These are phyloP conservation scores for Benincasa hispida DNA, from an alignment of 306 rosid species.

Conservation along the genomic window DNA sequence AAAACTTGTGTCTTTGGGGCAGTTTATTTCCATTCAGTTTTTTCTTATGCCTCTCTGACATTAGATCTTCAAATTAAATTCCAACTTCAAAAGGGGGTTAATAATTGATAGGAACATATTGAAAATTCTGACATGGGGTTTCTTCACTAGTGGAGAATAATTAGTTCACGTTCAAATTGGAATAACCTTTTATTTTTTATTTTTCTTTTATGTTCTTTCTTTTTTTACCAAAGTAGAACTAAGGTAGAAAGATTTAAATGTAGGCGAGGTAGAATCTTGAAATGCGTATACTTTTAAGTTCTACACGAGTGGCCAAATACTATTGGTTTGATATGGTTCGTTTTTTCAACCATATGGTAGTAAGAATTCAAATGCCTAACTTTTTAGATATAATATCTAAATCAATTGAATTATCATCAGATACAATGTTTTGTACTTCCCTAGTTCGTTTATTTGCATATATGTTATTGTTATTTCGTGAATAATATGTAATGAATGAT, in stretches of 20 bases:
- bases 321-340: background rate
- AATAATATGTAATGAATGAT: background rate
- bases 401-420: background rate
- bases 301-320: background rate
- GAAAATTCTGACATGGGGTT: background rate
- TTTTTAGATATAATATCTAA: background rate
- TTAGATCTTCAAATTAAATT: conserved; percentile 6
- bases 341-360: background rate
- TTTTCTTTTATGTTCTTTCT: too few relatives aligned
- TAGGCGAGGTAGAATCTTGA: background rate
- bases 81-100: background rate
- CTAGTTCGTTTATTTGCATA: background rate
- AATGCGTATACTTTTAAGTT: background rate
- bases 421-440: background rate
- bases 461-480: too few relatives aligned
- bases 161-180: background rate
- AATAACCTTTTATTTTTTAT: background rate
- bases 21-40: conserved; percentile 1
- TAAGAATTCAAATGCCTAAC: background rate
- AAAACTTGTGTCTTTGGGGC: background rate
- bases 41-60: background rate
- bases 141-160: conserved; percentile 3
- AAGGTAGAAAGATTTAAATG: background rate
- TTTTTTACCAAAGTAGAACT: background rate
- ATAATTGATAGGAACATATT: background rate